phyloP scores from a whole-genome alignment of 2,329 filamentous ascomycete genomes.

The Huntiella decipiens region DNA sequence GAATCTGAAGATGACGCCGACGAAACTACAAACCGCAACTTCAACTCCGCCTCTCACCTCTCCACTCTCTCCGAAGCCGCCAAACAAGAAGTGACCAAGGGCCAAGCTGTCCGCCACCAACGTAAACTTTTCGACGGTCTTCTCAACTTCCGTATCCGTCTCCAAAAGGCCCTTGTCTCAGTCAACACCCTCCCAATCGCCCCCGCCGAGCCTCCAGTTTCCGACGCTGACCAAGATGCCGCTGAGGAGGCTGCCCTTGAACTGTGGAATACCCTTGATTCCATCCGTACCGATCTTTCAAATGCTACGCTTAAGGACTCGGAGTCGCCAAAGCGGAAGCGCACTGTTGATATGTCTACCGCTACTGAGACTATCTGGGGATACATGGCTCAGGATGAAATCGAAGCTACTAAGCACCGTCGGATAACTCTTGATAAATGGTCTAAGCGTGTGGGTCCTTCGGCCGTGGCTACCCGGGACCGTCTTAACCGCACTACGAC shows the following conservation, averaged over 20 bases:
- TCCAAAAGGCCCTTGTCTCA: slow-evolving; percentile 77
- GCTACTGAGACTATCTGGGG: slow-evolving; percentile 52
- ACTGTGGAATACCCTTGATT: slow-evolving; percentile 64
- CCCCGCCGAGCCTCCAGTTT: slow-evolving; percentile 19
- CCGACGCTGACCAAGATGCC: slow-evolving; percentile 36
- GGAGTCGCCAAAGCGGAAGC: slow-evolving; percentile 43
- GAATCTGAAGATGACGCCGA: slow-evolving; percentile 17
- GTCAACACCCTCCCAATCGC: slow-evolving; percentile 50
- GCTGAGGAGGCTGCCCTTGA: slow-evolving; percentile 74
- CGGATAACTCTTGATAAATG: slow-evolving; percentile 70
- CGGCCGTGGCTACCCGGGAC: slow-evolving; percentile 13
- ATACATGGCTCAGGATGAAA: slow-evolving; percentile 48
- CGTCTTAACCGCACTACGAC: slow-evolving; percentile 22
- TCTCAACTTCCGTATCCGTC: slow-evolving; percentile 72
- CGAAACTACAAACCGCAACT: slow-evolving; percentile 10
- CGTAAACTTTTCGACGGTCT: slow-evolving; percentile 72
- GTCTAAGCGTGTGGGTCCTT: slow-evolving; percentile 53
- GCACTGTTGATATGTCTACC: slow-evolving; percentile 31
- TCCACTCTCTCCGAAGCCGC: slow-evolving; percentile 11
- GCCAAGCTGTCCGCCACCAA: slow-evolving; percentile 69
- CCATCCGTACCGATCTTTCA: slow-evolving; percentile 29
- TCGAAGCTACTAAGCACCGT: slow-evolving; percentile 37
- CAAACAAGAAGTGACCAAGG: slow-evolving; percentile 54
- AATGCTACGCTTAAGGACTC: slow-evolving; percentile 22
- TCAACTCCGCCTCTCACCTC: slow-evolving; percentile 7